Percentiles rank a stretch among this genome's conserved stretches.
phyloP scores from a whole-genome alignment of 164 flowering plant genomes.

The Taxillus chinensis region DNA sequence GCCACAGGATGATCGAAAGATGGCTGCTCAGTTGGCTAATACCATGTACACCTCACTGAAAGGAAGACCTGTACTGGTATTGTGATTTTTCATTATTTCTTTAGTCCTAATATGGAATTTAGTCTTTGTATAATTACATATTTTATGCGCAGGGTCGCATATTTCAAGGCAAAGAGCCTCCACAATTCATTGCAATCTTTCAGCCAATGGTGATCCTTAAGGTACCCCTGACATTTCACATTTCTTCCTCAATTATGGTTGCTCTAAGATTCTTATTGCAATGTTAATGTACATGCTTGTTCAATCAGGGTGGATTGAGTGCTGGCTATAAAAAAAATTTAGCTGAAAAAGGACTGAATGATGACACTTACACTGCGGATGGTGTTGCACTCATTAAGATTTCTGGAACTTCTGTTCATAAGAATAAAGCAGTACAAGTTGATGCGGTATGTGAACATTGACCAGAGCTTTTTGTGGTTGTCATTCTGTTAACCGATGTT shows the following conservation, averaged over 20 bases:
- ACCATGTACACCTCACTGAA: slow-evolving; percentile 89
- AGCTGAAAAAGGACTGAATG: slow-evolving; percentile 66
- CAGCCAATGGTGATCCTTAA: slow-evolving; percentile 90
- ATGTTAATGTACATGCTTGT: slow-evolving; percentile 2
- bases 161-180: slow-evolving; percentile 90
- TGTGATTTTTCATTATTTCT: slow-evolving; percentile 10
- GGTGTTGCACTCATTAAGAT: slow-evolving; percentile 72
- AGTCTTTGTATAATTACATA: slow-evolving; percentile 1
- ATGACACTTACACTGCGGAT: slow-evolving; percentile 76
- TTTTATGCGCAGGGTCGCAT: slow-evolving; percentile 64
- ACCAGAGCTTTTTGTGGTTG: too few species aligned
- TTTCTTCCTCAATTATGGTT: not conserved
- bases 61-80: slow-evolving; percentile 94
- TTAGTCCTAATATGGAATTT: not conserved
- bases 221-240: slow-evolving; percentile 32
- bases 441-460: slow-evolving; percentile 55
- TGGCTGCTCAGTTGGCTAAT: slow-evolving; percentile 64
- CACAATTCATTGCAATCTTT: slow-evolving; percentile 90
- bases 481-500: too few species aligned
- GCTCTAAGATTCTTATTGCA: not conserved
- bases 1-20: slow-evolving; percentile 78
- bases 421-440: slow-evolving; percentile 83
- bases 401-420: slow-evolving; percentile 75
- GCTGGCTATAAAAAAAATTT: slow-evolving; percentile 73
- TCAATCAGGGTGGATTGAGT: slow-evolving; percentile 87